A percentile compares a stretch with the other conserved stretches of the same genome.
Conservation (phyloP, 148 eudicot species). For the Oxyria digyna region DNA sequence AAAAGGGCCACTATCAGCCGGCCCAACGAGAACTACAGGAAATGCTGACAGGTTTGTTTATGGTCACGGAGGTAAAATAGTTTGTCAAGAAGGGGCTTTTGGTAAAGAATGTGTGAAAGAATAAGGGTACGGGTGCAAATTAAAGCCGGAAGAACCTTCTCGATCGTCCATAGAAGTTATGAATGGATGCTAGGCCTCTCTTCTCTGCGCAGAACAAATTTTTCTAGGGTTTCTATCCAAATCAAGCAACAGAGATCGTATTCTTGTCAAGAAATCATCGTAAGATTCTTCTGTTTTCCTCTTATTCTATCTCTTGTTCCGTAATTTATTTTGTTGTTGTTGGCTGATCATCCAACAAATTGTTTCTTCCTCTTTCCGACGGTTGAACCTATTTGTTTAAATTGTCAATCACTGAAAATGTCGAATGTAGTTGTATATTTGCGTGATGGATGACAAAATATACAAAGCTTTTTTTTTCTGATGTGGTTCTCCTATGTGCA, state of each 20-base stretch:
- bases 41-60: neutral
- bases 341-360: neutral
- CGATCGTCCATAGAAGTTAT: neutral
- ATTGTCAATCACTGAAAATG: neutral
- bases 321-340: neutral
- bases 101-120: neutral
- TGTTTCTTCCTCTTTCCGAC: neutral
- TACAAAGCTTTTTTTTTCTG: neutral
- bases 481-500: neutral
- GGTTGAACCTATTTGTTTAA: neutral
- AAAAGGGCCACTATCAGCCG: neutral
- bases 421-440: neutral
- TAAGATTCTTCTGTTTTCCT: neutral
- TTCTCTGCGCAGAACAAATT: neutral
- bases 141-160: slow-evolving; percentile 5
- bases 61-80: neutral
- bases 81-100: neutral
- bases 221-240: slow-evolving; percentile 2
- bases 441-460: neutral
- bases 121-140: neutral
- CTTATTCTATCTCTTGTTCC: neutral
- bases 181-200: neutral
- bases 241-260: neutral
- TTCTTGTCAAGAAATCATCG: neutral
- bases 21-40: neutral